Base-by-base conservation (phyloP, 2,329 filamentous ascomycete genomes). In the Thielaviopsis musarum region DNA sequence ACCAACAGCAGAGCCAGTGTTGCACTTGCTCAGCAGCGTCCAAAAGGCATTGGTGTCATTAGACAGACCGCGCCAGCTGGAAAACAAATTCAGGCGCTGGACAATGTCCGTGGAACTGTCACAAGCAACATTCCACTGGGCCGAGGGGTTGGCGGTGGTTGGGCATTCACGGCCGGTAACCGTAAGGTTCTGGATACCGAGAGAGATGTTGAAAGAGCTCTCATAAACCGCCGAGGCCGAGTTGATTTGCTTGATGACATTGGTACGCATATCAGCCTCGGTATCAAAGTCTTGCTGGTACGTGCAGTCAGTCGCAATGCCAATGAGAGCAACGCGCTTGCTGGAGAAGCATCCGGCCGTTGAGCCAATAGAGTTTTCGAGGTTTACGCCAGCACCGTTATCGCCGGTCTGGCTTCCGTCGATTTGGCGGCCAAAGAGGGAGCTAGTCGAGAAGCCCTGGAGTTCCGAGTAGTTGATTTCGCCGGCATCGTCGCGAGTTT, bases 291-390 rank as follows among this genome's bases (percentile, higher is more conserved):
- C 76, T 1, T 74, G 75, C 48, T 84, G 89, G 69, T 97, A 97
- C 9, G 82, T 87, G 74, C 93, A 98, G 70, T 98, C 93, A 0
- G 90, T 93, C 9, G 90, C 93, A 45, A 97, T 83, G 28, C 93
- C 93, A 24, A 98, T 82, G 49, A 97, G 77, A 0, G 93, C 93
- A 19, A 98, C 89, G 70, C 87, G 94, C 65, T 90, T 83, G n/a
- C 89, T 91, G 0, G 78, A 84, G 5, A 91, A 91, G 69, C 93
- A 98, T 57, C 93, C 93, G n/a, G 73, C 69, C 0, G 86, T 87
- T 61, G 81, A 85, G 54, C 93, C 93, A 67, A 98, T 95, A 26
- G 82, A 88, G 38, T 74, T 78, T 38, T 79, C 76, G 26, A 97
- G 74, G 68, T 96, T 93, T 62, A 91, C 83, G 64, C 85, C 86